A percentile compares a stretch with the other conserved stretches of the same genome.
Evolutionary conservation across 306 rosid species (phyloP).

Genomic region (Lagenaria siceraria): DNA sequence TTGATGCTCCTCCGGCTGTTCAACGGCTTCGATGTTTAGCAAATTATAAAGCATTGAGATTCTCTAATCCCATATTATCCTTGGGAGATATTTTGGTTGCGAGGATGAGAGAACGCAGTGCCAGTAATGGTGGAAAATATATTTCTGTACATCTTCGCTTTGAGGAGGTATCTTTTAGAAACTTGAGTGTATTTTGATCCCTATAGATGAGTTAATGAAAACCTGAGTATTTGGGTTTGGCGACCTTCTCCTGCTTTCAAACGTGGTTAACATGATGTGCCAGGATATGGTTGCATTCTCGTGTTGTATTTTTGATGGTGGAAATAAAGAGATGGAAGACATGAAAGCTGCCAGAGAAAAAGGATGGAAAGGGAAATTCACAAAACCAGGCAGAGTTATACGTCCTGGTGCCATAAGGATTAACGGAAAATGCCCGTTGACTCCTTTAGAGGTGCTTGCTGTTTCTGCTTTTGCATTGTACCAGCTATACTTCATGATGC

Average conservation of each 20-base stretch:
- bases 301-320: slow-evolving; percentile 89
- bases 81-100: slow-evolving; percentile 71
- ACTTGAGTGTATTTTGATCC: slow-evolving; percentile 2
- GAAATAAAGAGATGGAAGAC: slow-evolving; percentile 59
- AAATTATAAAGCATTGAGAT: slow-evolving; percentile 73
- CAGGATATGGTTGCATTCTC: slow-evolving; percentile 99
- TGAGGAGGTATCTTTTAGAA: slow-evolving; percentile 67
- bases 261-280: slow-evolving; percentile 11
- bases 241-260: not conserved
- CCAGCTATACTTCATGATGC: not conserved
- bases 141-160: slow-evolving; percentile 94
- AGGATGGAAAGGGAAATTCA: slow-evolving; percentile 98
- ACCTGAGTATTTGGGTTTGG: not conserved
- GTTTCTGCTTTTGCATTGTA: slow-evolving; percentile 8
- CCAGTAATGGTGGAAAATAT: slow-evolving; percentile 72
- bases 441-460: slow-evolving; percentile 73
- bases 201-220: slow-evolving; percentile 5
- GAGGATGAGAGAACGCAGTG: slow-evolving; percentile 79
- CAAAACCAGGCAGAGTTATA: slow-evolving; percentile 87
- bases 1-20: slow-evolving; percentile 89
- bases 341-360: slow-evolving; percentile 94
- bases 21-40: slow-evolving; percentile 92
- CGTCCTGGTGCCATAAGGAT: slow-evolving; percentile 95
- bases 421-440: slow-evolving; percentile 96
- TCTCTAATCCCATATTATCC: slow-evolving; percentile 51